Percentiles rank a stretch among this genome's conserved stretches.
Conservation (phyloP, 192 early-diverging fungal species). For the Podila epicladia region DNA sequence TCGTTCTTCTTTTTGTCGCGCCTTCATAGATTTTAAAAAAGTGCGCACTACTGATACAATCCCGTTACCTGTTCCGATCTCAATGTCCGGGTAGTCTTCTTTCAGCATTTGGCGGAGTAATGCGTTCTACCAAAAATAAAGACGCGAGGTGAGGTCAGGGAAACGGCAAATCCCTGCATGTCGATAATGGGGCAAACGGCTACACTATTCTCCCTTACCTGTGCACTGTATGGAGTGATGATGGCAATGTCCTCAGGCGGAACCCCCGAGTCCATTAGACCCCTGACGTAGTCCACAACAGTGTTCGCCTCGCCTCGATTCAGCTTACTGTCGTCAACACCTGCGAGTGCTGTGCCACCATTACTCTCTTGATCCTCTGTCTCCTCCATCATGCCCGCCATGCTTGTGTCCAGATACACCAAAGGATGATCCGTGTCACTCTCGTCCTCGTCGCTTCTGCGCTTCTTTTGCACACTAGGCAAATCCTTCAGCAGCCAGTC, state of each 20-base stretch:
- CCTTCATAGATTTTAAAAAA: neutral
- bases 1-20: neutral
- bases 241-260: conserved; percentile 74
- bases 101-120: conserved; percentile 54
- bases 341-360: conserved; percentile 5
- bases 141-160: neutral
- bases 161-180: neutral
- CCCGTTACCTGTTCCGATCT: conserved; percentile 69
- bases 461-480: conserved; percentile 51
- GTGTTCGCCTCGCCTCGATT: conserved; percentile 84
- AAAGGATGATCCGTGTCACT: conserved; percentile 70
- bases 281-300: conserved; percentile 67
- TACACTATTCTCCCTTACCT: conserved; percentile 59
- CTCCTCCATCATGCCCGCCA: conserved; percentile 54
- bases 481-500: conserved; percentile 74
- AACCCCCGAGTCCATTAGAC: conserved; percentile 73
- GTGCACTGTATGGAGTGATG: conserved; percentile 89
- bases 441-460: conserved; percentile 25
- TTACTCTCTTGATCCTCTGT: conserved; percentile 42
- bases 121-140: conserved; percentile 26
- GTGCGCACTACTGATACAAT: neutral
- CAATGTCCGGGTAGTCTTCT: conserved; percentile 67
- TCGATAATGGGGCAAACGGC: too few relatives aligned
- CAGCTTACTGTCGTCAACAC: conserved; percentile 69
- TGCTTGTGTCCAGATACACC: conserved; percentile 78